Evolutionary conservation across 176 grass and related monocot genomes (phyloP), one percentile per base, ranked within the genome.

Genomic region (Stipa capillata): DNA sequence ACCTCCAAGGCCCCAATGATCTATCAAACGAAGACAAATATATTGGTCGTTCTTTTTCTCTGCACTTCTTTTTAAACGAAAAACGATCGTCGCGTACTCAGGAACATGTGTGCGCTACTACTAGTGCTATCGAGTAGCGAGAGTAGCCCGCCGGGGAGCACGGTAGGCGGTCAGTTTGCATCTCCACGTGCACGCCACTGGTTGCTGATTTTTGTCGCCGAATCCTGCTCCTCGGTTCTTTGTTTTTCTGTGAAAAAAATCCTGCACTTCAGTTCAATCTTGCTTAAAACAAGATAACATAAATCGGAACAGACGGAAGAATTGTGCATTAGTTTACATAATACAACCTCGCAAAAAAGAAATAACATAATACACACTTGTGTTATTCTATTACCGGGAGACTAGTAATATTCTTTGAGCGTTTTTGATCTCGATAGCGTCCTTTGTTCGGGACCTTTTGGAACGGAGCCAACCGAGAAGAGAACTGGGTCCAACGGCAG

Each of bases 191-290:
- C 25, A 4, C 27, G 3, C 64, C 50, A 21, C 49, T 56, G 17
- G 16, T 10, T 7, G 16, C 33, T 70, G 25, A 6, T 64, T 72
- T n/a, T 78, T 87, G 54, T 82, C 79, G 20, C 35, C 44, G 72
- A 69, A 82, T 62, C 68, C 37, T 65, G 48, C 76, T 23, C 51
- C 50, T n/a, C n/a, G n/a, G n/a, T n/a, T n/a, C n/a, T n/a, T n/a
- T n/a, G n/a, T n/a, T n/a, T n/a, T n/a, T n/a, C n/a, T n/a, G n/a
- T n/a, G n/a, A n/a, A n/a, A n/a, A n/a, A n/a, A n/a, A n/a, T n/a
- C n/a, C n/a, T n/a, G n/a, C 1, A 15, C 2, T n/a, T n/a, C 36
- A 41, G 0, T 36, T 21, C 31, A n/a, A 1, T 36, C 45, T 33
- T 33, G 24, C 73, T 42, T 28, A n/a, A 16, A 59, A 16, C 16